Base-by-base conservation (phyloP, 176 grass and related monocot species). In the Oryza brachyantha region DNA sequence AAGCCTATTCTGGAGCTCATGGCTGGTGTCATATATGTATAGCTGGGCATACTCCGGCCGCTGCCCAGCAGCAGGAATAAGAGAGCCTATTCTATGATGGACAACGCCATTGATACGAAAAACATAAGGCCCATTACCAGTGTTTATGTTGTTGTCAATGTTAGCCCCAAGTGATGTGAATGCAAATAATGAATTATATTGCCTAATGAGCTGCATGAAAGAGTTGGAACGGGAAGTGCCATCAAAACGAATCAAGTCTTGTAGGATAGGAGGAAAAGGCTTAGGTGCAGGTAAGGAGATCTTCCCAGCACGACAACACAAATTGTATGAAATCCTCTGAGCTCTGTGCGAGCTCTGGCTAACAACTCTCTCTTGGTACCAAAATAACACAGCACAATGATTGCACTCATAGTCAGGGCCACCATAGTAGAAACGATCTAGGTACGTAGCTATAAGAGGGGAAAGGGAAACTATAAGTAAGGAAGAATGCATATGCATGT, bases 61-160 rank as follows among this genome's bases (percentile, higher is more conserved):
- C 0, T 0, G 1, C 3, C 5, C 8, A 3, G 0, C 0, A 3
- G 2, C 0, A 2, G 16, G 68, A 0, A 50, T 0, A 0, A 72
- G 0, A 17, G 42, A 72, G 1, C 68, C 42, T 21, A 72, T 50
- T 1, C 42, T 14, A 1, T 72, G 68, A 72, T 72, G 68, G 0
- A 72, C 42, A 9, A 72, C 68, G 11, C 68, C 68, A n/a, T 32
- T 71, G 7, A 48, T 71, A 0, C 68, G 26, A 0, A 71, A 72
- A 5, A 72, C 42, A 12, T 50, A 50, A 10, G 42, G 26, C 3
- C 41, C 68, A 11, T 11, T 0, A 17, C 68, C 68, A 2, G 27
- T 32, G 11, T 62, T 62, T 29, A 62, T 29, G 8, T 7, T 50
- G 8, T 1, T 58, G 1, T 58, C 54, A 10, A 58, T 11, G 1